Conservation (phyloP, 352 stramenopile species). For the Thraustochytrium striatum region DNA sequence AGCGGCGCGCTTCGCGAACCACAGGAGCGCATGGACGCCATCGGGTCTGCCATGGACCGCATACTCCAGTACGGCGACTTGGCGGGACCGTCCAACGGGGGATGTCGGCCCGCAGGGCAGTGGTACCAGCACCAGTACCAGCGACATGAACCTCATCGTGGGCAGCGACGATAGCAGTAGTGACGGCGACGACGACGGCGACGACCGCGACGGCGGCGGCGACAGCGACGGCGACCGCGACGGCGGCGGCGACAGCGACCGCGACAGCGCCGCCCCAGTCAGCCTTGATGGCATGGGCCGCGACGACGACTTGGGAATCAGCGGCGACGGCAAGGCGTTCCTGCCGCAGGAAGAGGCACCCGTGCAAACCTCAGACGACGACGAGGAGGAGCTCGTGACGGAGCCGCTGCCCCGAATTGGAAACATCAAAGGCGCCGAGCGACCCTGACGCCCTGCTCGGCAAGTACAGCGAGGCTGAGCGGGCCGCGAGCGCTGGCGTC, state of each 20-base stretch:
- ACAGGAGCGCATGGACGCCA: neutral
- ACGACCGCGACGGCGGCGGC: neutral
- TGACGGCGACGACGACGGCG: neutral
- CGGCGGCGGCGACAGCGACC: neutral
- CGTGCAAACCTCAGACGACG: neutral
- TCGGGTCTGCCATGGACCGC: neutral
- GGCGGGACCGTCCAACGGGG: neutral
- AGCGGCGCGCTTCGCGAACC: constrained; percentile 5
- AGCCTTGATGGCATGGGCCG: too few relatives aligned
- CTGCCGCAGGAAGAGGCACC: too few relatives aligned
- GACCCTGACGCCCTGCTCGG: neutral
- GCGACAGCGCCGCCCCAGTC: too few relatives aligned
- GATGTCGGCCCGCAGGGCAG: neutral
- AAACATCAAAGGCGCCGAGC: too few relatives aligned
- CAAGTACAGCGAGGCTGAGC: neutral
- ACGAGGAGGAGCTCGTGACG: neutral
- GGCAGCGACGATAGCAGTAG: too few relatives aligned
- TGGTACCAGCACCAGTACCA: neutral
- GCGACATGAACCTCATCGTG: neutral
- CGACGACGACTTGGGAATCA: too few relatives aligned
- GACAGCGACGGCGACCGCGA: neutral
- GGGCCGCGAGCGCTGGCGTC: neutral
- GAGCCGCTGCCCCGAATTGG: too few relatives aligned
- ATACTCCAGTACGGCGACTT: neutral
- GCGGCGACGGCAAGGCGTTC: too few relatives aligned